Percentiles rank a stretch among this genome's conserved stretches.
Evolutionary conservation across 2,329 filamentous ascomycete species (phyloP).

Genomic region (Parafenestella ontariensis): DNA sequence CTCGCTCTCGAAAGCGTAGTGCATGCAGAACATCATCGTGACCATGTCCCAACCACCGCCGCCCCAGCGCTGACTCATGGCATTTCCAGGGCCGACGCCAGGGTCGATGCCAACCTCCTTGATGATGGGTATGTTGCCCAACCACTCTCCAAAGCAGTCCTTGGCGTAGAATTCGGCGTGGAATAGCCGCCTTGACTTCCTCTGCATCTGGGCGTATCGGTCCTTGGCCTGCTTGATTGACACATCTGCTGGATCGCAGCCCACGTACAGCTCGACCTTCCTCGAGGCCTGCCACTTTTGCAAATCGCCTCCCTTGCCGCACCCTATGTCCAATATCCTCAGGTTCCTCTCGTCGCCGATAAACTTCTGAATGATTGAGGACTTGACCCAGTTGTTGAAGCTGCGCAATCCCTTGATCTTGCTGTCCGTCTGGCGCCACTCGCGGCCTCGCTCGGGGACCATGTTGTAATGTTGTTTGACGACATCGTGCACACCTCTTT

Average conservation of each 20-base stretch:
- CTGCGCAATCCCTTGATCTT: conserved; percentile 92
- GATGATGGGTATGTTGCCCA: conserved; percentile 82
- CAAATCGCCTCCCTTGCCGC: conserved; percentile 94
- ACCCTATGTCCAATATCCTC: conserved; percentile 90
- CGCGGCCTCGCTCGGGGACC: conserved; percentile 88
- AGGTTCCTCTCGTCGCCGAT: conserved; percentile 62
- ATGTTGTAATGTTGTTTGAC: conserved; percentile 96
- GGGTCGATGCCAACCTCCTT: conserved; percentile 86
- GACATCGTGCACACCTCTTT: conserved; percentile 77
- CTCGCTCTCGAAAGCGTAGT: conserved; percentile 96
- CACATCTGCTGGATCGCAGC: conserved; percentile 89
- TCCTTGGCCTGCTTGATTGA: conserved; percentile 90
- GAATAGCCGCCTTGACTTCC: conserved; percentile 69
- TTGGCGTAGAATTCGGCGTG: conserved; percentile 88
- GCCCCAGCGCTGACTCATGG: conserved; percentile 68
- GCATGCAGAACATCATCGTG: conserved; percentile 99
- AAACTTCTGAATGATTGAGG: conserved; percentile 95
- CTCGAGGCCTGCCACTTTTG: conserved; percentile 96
- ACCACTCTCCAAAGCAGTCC: conserved; percentile 87
- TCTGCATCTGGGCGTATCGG: conserved; percentile 77
- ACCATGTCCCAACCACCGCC: conserved; percentile 91
- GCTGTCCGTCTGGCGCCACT: conserved; percentile 93
- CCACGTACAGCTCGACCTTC: conserved; percentile 89
- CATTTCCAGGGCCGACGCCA: conserved; percentile 66
- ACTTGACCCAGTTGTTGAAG: conserved; percentile 99